Conservation (phyloP, 495 filamentous ascomycete genomes). For the Cercophora scortea region DNA sequence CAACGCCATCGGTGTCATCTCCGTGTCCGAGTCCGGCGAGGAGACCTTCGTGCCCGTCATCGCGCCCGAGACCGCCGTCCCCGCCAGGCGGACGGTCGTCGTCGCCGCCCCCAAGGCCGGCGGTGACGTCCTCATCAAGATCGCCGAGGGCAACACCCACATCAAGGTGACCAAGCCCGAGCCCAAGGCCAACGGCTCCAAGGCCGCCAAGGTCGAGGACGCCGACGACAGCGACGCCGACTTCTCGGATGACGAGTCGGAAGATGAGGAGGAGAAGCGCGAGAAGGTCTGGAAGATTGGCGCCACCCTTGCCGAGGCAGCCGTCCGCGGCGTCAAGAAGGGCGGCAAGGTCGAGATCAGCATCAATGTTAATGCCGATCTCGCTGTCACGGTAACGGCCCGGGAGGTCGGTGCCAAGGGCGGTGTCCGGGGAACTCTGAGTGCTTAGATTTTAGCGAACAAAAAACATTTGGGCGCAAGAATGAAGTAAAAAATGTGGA, state of each 20-base stretch:
- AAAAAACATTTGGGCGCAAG: neutral
- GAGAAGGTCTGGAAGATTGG: constrained; percentile 92
- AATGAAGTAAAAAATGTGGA: too few relatives aligned
- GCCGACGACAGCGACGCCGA: constrained; percentile 51
- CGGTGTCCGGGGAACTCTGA: constrained; percentile 66
- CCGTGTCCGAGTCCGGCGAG: constrained; percentile 51
- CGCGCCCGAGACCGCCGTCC: constrained; percentile 78
- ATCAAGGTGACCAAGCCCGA: constrained; percentile 88
- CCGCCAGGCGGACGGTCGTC: constrained; percentile 73
- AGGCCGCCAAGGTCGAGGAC: constrained; percentile 33
- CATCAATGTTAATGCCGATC: constrained; percentile 72
- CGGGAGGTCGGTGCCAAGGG: constrained; percentile 81
- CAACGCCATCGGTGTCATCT: constrained; percentile 81
- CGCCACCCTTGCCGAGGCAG: constrained; percentile 76
- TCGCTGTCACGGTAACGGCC: constrained; percentile 68
- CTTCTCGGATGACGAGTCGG: constrained; percentile 58
- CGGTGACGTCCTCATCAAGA: constrained; percentile 76
- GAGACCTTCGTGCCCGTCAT: constrained; percentile 73
- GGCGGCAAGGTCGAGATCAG: constrained; percentile 88
- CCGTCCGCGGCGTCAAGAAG: constrained; percentile 74
- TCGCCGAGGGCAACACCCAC: constrained; percentile 77
- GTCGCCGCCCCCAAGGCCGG: constrained; percentile 66
- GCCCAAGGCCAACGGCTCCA: constrained; percentile 44
- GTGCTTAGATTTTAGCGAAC: constrained; percentile 9
- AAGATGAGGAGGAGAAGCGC: constrained; percentile 78